phyloP scores from a whole-genome alignment of 257 asterid species.

The Ajuga chamaepitys region DNA sequence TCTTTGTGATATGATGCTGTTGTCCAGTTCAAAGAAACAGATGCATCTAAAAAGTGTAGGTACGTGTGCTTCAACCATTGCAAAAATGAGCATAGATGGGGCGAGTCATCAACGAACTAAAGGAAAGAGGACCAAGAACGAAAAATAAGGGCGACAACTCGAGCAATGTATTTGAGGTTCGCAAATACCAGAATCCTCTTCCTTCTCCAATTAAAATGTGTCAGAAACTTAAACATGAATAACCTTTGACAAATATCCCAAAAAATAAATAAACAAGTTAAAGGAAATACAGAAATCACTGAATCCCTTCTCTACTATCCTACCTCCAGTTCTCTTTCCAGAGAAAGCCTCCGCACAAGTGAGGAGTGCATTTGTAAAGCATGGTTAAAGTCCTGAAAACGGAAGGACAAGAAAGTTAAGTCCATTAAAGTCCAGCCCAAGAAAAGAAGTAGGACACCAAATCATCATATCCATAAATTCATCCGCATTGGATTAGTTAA shows the following conservation, averaged over 20 bases:
- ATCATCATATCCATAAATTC: not conserved
- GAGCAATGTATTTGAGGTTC: not conserved
- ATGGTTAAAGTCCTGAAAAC: slow-evolving; percentile 39
- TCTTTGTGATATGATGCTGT: not conserved
- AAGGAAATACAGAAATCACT: not conserved
- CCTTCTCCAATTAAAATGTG: slow-evolving; percentile 2
- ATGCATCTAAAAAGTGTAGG: not conserved
- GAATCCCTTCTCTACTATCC: not conserved
- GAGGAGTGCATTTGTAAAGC: slow-evolving; percentile 77
- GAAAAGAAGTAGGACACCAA: not conserved
- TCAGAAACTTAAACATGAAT: slow-evolving; percentile 2
- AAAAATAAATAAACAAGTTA: not conserved
- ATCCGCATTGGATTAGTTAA: not conserved
- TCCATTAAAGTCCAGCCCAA: not conserved
- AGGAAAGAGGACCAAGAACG: not conserved
- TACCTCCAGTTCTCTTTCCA: slow-evolving; percentile 79
- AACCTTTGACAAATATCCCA: not conserved
- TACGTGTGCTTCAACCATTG: not conserved
- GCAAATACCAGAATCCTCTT: not conserved
- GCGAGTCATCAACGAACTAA: not conserved
- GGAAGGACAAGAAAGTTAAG: slow-evolving; percentile 10
- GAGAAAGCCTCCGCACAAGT: slow-evolving; percentile 54
- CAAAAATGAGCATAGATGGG: not conserved
- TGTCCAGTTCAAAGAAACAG: not conserved
- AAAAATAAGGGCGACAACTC: not conserved